Conservation (phyloP, 208 protist genomes). For the Phytomonas sp. region DNA sequence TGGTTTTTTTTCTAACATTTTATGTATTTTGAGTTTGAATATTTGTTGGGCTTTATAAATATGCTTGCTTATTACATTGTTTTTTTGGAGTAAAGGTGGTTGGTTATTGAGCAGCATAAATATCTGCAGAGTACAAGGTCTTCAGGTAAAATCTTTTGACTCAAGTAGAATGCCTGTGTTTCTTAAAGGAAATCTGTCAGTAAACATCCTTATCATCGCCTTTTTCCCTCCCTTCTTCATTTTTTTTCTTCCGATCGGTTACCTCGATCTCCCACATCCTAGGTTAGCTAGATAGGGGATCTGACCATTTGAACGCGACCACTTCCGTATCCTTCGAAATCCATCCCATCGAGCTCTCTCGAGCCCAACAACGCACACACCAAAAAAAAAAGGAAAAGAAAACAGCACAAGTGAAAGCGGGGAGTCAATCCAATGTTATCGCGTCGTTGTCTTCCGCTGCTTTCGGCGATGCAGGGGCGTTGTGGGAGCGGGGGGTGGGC, state of each 20-base stretch:
- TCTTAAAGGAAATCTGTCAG: slow-evolving; percentile 5
- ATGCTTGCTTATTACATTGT: background rate
- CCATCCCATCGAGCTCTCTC: too few species aligned
- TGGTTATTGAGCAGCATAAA: too few species aligned
- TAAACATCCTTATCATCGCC: background rate
- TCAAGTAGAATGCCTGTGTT: slow-evolving; percentile 1
- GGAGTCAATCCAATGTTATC: background rate
- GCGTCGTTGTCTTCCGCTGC: slow-evolving; percentile 1
- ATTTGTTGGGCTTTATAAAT: slow-evolving; percentile 1
- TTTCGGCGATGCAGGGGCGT: background rate
- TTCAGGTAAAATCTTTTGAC: background rate
- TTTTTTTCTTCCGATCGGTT: background rate
- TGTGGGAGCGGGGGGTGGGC: background rate
- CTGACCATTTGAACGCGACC: too few species aligned
- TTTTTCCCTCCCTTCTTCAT: slow-evolving; percentile 1
- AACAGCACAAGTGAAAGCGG: background rate
- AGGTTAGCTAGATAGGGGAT: too few species aligned
- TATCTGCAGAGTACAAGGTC: background rate
- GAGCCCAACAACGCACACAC: too few species aligned
- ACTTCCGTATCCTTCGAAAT: too few species aligned
- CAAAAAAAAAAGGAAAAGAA: slow-evolving; percentile 8
- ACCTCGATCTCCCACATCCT: too few species aligned
- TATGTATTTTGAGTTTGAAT: slow-evolving; percentile 3
- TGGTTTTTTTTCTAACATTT: background rate
- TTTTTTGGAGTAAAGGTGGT: background rate